Evolutionary conservation across 306 rosid species (phyloP), one percentile per base, ranked within the genome.

Genomic region (Purshia tridentata): DNA sequence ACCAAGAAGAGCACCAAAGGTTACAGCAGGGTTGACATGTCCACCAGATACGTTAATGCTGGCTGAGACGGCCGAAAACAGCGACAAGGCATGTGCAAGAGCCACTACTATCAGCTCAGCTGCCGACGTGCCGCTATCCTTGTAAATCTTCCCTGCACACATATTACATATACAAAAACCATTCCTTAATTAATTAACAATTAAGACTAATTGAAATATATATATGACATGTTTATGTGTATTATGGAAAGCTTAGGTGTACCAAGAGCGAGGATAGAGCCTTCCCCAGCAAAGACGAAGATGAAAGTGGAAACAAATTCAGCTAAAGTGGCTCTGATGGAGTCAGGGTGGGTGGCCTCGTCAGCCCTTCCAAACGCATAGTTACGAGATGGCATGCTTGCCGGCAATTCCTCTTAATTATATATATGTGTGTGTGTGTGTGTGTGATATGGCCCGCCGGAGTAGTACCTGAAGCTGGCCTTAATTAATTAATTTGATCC

Each of bases 231-330:
- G 35, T 29, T n/a, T n/a, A n/a, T n/a, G n/a, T n/a, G n/a, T 29
- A 29, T 29, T 50, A 51, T 51, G 58, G 20, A 11, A 3, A 40
- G n/a, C 8, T 0, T 20, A 79, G 82, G 20, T 61, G 20, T 61
- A 88, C 99, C 91, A 39, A 91, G 83, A 58, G 95, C 96, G 22
- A 94, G 97, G 65, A 89, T 49, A n/a, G 95, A 88, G 90, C 99
- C 99, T 89, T 91, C 96, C 62, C 92, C 97, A 15, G 96, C 95
- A 66, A 94, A 94, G 64, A 94, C 99, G 69, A 89, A 94, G 84
- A 94, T 84, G 84, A 85, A 76, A 67, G 96, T 94, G 45, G 99
- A 84, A 9, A 86, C 69, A 64, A 94, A 89, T 84, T 94, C 99
- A 56, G 96, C 96, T 54, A 94, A 65, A 63, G 96, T 45, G 16